Evolutionary conservation across 1,284 basidiomycete species (phyloP), one percentile per base, ranked within the genome.

Genomic region (Ceratobasidium sp.): DNA sequence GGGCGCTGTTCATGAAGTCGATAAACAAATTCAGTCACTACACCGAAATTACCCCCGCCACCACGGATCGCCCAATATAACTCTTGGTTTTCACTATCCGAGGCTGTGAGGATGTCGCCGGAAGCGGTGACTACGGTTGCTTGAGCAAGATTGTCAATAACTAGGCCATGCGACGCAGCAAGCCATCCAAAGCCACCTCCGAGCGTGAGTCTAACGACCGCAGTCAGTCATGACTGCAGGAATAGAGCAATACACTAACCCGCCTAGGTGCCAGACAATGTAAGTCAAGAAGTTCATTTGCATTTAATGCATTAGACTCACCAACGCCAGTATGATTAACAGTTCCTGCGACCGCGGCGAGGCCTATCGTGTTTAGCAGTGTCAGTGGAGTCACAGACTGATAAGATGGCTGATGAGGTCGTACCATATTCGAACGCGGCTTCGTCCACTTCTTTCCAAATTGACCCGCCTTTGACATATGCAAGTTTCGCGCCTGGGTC

Each of bases 1-100:
- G 33, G 69, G 15, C 65, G 50, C 38, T 79, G 79, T 6, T 65
- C 46, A 33, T 78, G 77, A 13, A 79, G 42, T 10, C 42, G n/a
- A n/a, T 64, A 46, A 5, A 71, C 79, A 48, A 79, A 67, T 28
- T 79, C 79, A n/a, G 68, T 77, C 42, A 77, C 73, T 1, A 77
- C 77, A 17, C 77, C 79, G 61, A 78, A 78, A 50, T 79, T 79
- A 26, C 59, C 50, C n/a, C 79, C 77, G 10, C 78, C 78, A 54
- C 50, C 64, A 23, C 77, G 68, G 26, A 76, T 40, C 4, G 68
- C 76, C 78, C 78, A 79, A 59, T 67, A 74, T 1, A 79, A 23
- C 23, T 79, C 78, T n/a, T 48, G 44, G 65, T 77, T 57, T 2
- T 71, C 33, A 9, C 28, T 54, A 12, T 79, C 67, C 23, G 75